phyloP scores from a whole-genome alignment of 2,329 filamentous ascomycete species.

The Mycosphaerella sp. region DNA sequence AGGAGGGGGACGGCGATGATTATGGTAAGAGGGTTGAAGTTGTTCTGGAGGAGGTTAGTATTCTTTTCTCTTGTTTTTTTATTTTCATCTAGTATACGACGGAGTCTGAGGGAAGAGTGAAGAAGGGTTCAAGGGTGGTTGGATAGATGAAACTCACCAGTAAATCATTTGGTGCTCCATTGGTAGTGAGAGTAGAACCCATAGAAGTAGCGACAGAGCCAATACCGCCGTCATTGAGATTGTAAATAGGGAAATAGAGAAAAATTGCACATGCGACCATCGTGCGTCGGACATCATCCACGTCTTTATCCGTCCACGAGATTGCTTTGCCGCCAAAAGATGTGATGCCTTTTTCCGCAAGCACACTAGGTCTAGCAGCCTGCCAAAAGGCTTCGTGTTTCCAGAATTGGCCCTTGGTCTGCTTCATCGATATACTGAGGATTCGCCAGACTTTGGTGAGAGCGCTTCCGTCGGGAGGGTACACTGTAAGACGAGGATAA shows the following conservation, averaged over 20 bases:
- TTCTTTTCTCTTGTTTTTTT: too few relatives aligned
- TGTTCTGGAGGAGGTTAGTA: conserved; percentile 22
- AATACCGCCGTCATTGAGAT: conserved; percentile 29
- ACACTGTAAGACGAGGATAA: conserved; percentile 19
- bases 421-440: conserved; percentile 16
- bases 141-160: conserved; percentile 22
- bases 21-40: conserved; percentile 41
- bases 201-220: conserved; percentile 20
- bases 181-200: conserved; percentile 22
- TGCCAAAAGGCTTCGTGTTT: conserved; percentile 22
- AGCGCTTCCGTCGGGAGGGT: conserved; percentile 22
- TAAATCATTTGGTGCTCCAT: conserved; percentile 41
- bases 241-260: conserved; percentile 40
- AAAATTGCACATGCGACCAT: conserved; percentile 63
- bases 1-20: conserved; percentile 40
- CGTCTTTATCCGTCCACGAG: conserved; percentile 60
- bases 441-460: conserved; percentile 24
- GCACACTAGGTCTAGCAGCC: conserved; percentile 20
- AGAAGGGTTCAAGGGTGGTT: too few relatives aligned
- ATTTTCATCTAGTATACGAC: too few relatives aligned
- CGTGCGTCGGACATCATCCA: conserved; percentile 63
- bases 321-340: conserved; percentile 17
- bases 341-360: conserved; percentile 18
- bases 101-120: too few relatives aligned
- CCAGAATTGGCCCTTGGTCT: conserved; percentile 23